Conservation (phyloP, 495 filamentous ascomycete genomes). For the Barbatosphaeria neglecta region DNA sequence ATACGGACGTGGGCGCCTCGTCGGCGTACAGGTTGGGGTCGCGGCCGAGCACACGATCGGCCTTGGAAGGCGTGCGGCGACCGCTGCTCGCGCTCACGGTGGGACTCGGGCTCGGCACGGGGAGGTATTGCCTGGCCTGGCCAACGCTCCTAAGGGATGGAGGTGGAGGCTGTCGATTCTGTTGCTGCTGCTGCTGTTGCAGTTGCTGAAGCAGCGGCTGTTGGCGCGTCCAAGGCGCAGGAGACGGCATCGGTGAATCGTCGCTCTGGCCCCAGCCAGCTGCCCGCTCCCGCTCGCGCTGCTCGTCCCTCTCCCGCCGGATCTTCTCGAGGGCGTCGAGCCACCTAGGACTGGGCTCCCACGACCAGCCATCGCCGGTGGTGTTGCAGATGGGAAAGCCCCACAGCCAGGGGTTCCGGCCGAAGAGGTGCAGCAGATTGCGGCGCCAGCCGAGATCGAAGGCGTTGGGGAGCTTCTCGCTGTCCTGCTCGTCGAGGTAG, state of each 20-base stretch:
- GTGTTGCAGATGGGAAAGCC: slow-evolving; percentile 70
- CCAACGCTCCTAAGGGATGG: slow-evolving; percentile 5
- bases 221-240: neutral
- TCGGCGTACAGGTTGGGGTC: slow-evolving; percentile 37
- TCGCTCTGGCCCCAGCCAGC: slow-evolving; percentile 40
- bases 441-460: slow-evolving; percentile 76
- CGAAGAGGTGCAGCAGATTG: slow-evolving; percentile 81
- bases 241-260: slow-evolving; percentile 11
- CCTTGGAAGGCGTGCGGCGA: slow-evolving; percentile 29
- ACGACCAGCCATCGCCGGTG: slow-evolving; percentile 86
- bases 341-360: slow-evolving; percentile 73
- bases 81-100: neutral
- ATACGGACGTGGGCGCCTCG: slow-evolving; percentile 18
- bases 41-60: slow-evolving; percentile 37
- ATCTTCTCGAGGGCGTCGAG: slow-evolving; percentile 52
- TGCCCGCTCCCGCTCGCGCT: slow-evolving; percentile 43
- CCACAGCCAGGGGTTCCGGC: slow-evolving; percentile 58
- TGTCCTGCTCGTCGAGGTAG: slow-evolving; percentile 82
- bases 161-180: no score
- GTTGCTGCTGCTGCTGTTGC: neutral
- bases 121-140: slow-evolving; percentile 21
- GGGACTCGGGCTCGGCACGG: neutral
- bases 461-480: slow-evolving; percentile 75
- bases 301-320: slow-evolving; percentile 45
- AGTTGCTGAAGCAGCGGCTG: neutral